phyloP scores from a whole-genome alignment of 169 alveolate genomes.

The Eimeria sp. region DNA sequence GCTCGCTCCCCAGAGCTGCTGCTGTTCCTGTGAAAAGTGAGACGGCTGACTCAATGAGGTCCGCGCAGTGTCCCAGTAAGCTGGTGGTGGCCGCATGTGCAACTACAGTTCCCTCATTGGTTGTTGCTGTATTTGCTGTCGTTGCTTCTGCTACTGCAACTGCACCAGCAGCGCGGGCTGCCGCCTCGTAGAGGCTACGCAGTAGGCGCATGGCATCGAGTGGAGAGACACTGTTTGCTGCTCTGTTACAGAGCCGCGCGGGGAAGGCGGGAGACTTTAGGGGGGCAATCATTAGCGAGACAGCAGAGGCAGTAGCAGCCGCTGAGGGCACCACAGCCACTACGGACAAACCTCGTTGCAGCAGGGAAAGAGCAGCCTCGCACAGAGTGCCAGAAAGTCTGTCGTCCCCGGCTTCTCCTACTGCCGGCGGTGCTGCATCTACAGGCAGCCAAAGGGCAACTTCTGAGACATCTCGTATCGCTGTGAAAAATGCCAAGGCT shows the following conservation, averaged over 20 bases:
- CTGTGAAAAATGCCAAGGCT: slow-evolving; percentile 19
- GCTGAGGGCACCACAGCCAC: not conserved
- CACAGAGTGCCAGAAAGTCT: not conserved
- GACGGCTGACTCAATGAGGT: slow-evolving; percentile 17
- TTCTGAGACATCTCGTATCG: slow-evolving; percentile 2
- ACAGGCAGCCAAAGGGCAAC: slow-evolving; percentile 28
- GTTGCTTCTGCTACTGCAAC: slow-evolving; percentile 40
- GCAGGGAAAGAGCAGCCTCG: slow-evolving; percentile 24
- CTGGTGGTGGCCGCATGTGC: slow-evolving; percentile 11
- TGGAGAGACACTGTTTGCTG: slow-evolving; percentile 4
- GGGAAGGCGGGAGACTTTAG: not conserved
- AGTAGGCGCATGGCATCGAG: slow-evolving; percentile 35
- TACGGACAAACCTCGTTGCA: slow-evolving; percentile 56
- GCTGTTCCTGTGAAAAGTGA: not conserved
- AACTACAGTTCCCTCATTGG: not conserved
- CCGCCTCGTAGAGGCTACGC: slow-evolving; percentile 38
- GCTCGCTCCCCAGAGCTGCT: not conserved
- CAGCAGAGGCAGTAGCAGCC: slow-evolving; percentile 25
- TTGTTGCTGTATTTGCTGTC: not conserved
- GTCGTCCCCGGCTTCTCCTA: slow-evolving; percentile 3
- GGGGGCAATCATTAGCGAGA: slow-evolving; percentile 14
- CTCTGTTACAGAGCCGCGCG: slow-evolving; percentile 7
- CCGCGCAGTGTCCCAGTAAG: slow-evolving; percentile 17
- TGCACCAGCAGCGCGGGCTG: slow-evolving; percentile 14
- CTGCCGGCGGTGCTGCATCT: slow-evolving; percentile 9